Evolutionary conservation across 2,329 filamentous ascomycete genomes (phyloP), one percentile per base, ranked within the genome.

Genomic region (Zymoseptoria tritici): DNA sequence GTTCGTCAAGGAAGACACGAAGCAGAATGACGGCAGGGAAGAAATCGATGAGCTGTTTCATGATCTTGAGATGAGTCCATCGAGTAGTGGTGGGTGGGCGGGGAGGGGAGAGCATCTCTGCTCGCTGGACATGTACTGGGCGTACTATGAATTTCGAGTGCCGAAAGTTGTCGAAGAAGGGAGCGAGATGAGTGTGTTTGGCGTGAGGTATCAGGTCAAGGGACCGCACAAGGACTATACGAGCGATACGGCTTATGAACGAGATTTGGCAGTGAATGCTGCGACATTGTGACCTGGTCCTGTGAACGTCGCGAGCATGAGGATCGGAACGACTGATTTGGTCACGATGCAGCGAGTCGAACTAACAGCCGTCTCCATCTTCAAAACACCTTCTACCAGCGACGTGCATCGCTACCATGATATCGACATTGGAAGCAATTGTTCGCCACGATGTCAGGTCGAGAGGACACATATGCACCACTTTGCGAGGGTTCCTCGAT

Each of bases 31-130:
- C 0, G 70, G 68, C 53, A 57, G 64, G 21, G 72, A 74, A 62
- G 72, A 74, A 57, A 85, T 86, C 0, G 88, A 91, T 69, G 88
- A 91, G 63, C 76, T 91, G 20, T 93, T 92, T 72, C 88, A 91
- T 67, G 81, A 86, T 63, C 76, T 92, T n/a, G 81, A 87, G 59
- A 88, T 91, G 63, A 61, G 77, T 31, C 66, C 71, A 1, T 67
- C 72, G 0, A 58, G 57, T 16, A 66, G 71, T 1, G 74, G 73
- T 57, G 21, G 21, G 21, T 89, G 87, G 84, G 73, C 76, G 50
- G 88, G 87, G 0, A 84, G 80, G 65, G 85, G 86, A 0, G 82
- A 84, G 11, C 88, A 92, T 71, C 74, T 90, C 20, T 91, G 89
- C 70, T 80, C 85, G 21, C 80, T 87, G 24, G 88, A 92, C 68